Conservation (phyloP, 2,329 filamentous ascomycete species). For the Verticillium tricorpus region DNA sequence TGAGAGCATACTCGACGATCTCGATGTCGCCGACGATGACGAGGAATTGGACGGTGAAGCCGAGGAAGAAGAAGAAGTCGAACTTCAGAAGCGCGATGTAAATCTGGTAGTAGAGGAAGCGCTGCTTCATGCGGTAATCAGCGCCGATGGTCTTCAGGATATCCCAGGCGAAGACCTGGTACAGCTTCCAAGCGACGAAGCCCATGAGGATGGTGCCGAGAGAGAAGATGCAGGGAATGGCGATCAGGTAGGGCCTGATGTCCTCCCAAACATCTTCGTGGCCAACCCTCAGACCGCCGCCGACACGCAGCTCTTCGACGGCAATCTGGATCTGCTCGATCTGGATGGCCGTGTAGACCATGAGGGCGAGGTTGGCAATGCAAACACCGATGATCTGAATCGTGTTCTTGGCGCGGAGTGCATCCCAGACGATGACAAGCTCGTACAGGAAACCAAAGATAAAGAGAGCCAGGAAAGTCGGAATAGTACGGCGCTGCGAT, state of each 20-base stretch:
- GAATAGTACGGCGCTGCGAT: constrained; percentile 68
- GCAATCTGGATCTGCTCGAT: constrained; percentile 84
- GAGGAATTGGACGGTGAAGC: constrained; percentile 96
- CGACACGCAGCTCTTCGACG: constrained; percentile 47
- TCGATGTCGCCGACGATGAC: constrained; percentile 74
- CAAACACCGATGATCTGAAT: constrained; percentile 97
- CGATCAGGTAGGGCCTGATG: constrained; percentile 72
- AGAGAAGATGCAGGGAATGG: constrained; percentile 80
- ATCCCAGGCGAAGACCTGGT: constrained; percentile 98
- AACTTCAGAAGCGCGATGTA: constrained; percentile 98
- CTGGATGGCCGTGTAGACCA: constrained; percentile 91
- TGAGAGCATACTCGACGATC: constrained; percentile 77
- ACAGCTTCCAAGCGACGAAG: constrained; percentile 87
- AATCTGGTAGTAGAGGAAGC: constrained; percentile 96
- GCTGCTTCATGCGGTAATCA: constrained; percentile 92
- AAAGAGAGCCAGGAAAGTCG: constrained; percentile 92
- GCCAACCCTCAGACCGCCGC: constrained; percentile 26
- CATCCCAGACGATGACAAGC: constrained; percentile 86
- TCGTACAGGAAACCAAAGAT: constrained; percentile 97
- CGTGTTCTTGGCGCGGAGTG: constrained; percentile 90
- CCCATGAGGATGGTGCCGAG: constrained; percentile 68
- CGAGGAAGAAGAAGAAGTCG: constrained; percentile 99
- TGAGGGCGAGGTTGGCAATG: constrained; percentile 83
- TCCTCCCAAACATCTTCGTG: constrained; percentile 57
- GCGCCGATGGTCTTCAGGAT: constrained; percentile 99